Evolutionary conservation across 805 yeast species (phyloP), one percentile per base, ranked within the genome.

Genomic region (Saturnispora silvae): DNA sequence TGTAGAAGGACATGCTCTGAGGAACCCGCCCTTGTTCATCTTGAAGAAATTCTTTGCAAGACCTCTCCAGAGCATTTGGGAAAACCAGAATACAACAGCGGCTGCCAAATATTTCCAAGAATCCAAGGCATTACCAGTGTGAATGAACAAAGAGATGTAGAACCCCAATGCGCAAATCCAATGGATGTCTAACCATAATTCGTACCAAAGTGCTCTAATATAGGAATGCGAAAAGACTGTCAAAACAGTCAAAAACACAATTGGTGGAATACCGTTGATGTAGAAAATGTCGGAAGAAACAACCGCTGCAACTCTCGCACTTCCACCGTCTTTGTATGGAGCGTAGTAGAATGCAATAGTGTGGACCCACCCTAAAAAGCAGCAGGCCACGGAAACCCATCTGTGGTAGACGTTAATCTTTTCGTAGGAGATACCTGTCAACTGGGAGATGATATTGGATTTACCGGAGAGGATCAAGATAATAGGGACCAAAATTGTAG

Each of bases 351-450:
- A 72, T 2, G 78, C 76, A 32, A 70, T 53, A 2, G 70, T 60
- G 46, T 74, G 80, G 15, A 71, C 61, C 45, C 72, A 38, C 0
- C 68, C 58, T 11, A 73, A 57, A 3, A 70, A 52, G 19, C 66
- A 56, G 15, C 64, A 59, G 5, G 60, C 51, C 5, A 67, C 54
- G 0, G 72, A 67, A 1, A 61, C 61, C 55, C 64, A 67, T 43
- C 71, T 72, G 45, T 74, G 80, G 40, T 63, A 58, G 19, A 60
- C 58, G 46, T 72, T 72, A 37, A 74, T 48, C 48, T 69, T 72
- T 44, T 74, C 79, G 47, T 74, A 72, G 31, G 73, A 60, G 14
- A 72, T 57, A 10, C 78, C 79, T 0, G 78, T 70, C 10, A 70
- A 42, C 4, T 57, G 50, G 10, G 72, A 61, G 29, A 72, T 61